phyloP scores from a whole-genome alignment of 768 basidiomycete genomes.

The Roridomyces roridus region DNA sequence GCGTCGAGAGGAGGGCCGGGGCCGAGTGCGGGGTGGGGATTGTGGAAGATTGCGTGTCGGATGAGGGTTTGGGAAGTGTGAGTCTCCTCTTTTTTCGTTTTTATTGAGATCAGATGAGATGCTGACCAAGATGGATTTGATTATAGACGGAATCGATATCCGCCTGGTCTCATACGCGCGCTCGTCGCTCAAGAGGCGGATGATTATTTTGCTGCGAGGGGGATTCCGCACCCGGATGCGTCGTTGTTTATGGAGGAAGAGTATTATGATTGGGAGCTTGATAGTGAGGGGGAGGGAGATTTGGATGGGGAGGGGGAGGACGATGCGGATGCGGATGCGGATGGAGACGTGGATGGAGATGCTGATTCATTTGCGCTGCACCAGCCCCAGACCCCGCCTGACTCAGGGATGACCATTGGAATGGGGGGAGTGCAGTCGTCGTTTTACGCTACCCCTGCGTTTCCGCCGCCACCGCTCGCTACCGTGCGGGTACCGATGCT shows the following conservation, averaged over 20 bases:
- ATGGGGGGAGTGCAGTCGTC: constrained; percentile 21
- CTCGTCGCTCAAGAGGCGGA: constrained; percentile 27
- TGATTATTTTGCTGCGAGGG: constrained; percentile 19
- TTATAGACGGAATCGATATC: constrained; percentile 16
- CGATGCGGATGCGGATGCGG: neutral
- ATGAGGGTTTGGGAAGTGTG: constrained; percentile 24
- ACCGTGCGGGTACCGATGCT: constrained; percentile 19
- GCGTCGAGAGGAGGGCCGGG: no score
- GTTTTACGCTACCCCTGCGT: constrained; percentile 18
- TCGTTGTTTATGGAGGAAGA: constrained; percentile 25
- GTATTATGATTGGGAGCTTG: constrained; percentile 29
- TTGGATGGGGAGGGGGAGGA: neutral
- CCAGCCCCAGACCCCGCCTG: neutral
- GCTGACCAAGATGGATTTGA: neutral
- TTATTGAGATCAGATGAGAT: neutral
- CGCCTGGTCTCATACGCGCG: constrained; percentile 22
- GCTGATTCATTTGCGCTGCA: neutral
- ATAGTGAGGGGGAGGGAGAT: constrained; percentile 17
- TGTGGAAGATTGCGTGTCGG: constrained; percentile 28
- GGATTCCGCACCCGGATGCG: constrained; percentile 20
- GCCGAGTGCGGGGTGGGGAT: constrained; percentile 17
- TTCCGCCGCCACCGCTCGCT: constrained; percentile 20
- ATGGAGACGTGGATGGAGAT: neutral
- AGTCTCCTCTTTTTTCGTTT: neutral
- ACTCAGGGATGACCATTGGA: neutral